Evolutionary conservation across 116 monocot genomes (phyloP), one percentile per base, ranked within the genome.

Genomic region (Iris pallida): DNA sequence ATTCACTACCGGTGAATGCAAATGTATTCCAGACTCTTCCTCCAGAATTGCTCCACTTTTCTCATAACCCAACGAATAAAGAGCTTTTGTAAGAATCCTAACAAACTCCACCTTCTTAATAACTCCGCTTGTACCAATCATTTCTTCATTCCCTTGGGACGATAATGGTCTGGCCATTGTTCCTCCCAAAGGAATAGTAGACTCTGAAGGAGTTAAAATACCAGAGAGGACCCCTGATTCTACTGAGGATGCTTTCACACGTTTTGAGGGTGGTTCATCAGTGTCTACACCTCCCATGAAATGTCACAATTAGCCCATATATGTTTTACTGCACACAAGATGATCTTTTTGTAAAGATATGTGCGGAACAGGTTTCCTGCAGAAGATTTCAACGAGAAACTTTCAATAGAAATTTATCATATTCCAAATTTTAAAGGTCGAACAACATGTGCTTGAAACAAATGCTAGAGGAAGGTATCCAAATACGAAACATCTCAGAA

Each of bases 201-300:
- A 49, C 61, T 78, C 64, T 17, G 65, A 55, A 65, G 47, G 65
- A 65, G 80, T 57, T 64, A 71, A 79, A 67, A 19, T 76, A 64
- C 70, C 75, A 44, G 60, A 65, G 58, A 81, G 55, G 56, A 70
- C 70, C 16, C 69, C 76, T 57, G 79, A 79, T 54, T 83, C 80
- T 62, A 71, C 47, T 56, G 74, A 73, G n/a, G 88, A 81, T 63
- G 65, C 73, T 84, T 87, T 96, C 30, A 89, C 77, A 79, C 96
- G 86, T 81, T 95, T 95, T 55, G 86, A 74, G 5, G 83, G 83
- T 75, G 89, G 96, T 82, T 82, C 91, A 77, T 79, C 79, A n/a
- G 82, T 85, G n/a, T 87, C 84, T 77, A 82, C 66, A 78, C 89
- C 89, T 96, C 92, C 89, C 92, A 96, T 92, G 86, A 92, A 96